Evolutionary conservation across 164 flowering plant species (phyloP).

Genomic region (Magnolia changhungtana): DNA sequence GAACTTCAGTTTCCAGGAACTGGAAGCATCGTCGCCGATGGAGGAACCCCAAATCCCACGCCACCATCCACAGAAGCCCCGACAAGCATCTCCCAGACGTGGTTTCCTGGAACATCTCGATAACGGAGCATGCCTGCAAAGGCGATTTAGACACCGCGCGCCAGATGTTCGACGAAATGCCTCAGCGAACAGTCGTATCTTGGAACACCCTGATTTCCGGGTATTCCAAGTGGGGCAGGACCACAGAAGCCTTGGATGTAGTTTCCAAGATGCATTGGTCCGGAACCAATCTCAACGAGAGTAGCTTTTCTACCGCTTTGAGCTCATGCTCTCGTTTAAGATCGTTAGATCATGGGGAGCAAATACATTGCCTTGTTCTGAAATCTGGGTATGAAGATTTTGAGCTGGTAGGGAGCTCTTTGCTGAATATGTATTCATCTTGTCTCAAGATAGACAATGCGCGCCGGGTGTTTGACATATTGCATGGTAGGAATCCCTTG

Average conservation of each 20-base stretch:
- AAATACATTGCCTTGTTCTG: conserved; percentile 53
- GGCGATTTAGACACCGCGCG: conserved; percentile 47
- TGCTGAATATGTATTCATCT: conserved; percentile 46
- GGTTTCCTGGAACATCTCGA: conserved; percentile 36
- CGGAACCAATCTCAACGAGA: conserved; percentile 41
- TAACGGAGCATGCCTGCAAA: conserved; percentile 14
- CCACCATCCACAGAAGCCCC: conserved; percentile 2
- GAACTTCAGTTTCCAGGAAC: conserved; percentile 10
- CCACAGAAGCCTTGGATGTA: conserved; percentile 34
- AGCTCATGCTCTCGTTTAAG: conserved; percentile 43
- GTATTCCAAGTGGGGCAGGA: conserved; percentile 41
- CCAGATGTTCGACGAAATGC: conserved; percentile 57
- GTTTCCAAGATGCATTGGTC: conserved; percentile 42
- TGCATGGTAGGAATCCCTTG: conserved; percentile 33
- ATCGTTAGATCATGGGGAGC: conserved; percentile 33
- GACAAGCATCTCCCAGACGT: conserved; percentile 8
- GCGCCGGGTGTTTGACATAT: conserved; percentile 39
- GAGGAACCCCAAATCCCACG: conserved; percentile 17
- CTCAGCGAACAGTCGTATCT: conserved; percentile 47
- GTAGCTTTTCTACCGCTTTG: conserved; percentile 41
- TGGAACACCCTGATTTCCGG: conserved; percentile 70
- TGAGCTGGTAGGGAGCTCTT: conserved; percentile 50
- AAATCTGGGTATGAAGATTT: conserved; percentile 50
- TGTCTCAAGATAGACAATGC: conserved; percentile 40
- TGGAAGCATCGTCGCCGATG: conserved; percentile 27